Base-by-base conservation (phyloP, 768 basidiomycete species). In the Calocybe indica region DNA sequence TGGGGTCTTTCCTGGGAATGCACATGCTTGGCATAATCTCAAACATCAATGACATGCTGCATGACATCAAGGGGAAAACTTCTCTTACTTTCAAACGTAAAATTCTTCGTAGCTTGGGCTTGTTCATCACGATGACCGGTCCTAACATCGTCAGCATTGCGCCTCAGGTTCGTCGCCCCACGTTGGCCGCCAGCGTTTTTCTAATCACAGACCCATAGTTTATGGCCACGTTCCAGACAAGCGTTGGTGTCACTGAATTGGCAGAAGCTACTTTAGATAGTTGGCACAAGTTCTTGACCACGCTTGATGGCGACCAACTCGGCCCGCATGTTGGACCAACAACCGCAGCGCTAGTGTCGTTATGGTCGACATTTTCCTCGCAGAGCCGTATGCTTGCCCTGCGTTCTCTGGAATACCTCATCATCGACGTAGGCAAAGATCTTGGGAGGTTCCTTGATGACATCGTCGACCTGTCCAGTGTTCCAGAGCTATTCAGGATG, bases 161-260 rank as follows among this genome's bases (percentile, higher is more conserved):
- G 4, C 91, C 92, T 13, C 95, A 97, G 81, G 95, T 92, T 55
- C 47, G 70, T 62, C 14, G 28, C 15, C 4, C 5, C 12, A 8
- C 34, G 11, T 13, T 47, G 7, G 32, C 31, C 46, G 38, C 31
- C 2, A 30, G 13, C 34, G 10, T 10, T 33, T 37, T 50, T 29
- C 49, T 55, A 1, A 55, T 54, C 7, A 44, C 12, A 12, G 46
- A 4, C 5, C 36, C 38, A 47, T 55, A 99, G 95, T 85, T 97
- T 55, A 92, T 98, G 88, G 92, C 95, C 0, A 92, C 88, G 12
- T 77, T 99, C 35, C 95, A 98, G 67, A 92, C 88, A 5, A 88
- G 86, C 68, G 74, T 96, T n/a, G 64, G 71, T 32, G 74, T 90
- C 8, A 76, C 78, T 0, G 85, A 86, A 50, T 73, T 99, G 6